Evolutionary conservation across 306 rosid species (phyloP).

Genomic region (Cicer pinnatifidum): DNA sequence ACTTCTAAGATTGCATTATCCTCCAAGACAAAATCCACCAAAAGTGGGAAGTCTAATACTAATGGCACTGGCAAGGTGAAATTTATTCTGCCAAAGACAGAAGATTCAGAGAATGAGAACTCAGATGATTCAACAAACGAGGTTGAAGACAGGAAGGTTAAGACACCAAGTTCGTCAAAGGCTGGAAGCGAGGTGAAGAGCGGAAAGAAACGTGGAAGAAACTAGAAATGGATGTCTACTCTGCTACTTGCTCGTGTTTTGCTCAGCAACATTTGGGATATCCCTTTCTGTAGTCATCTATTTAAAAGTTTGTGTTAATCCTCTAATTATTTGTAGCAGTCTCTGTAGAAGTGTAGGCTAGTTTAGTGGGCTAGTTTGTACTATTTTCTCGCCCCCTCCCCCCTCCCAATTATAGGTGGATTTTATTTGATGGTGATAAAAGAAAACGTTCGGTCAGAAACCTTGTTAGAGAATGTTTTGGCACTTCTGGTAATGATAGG

Average conservation of each 20-base stretch:
- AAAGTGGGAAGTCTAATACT: conserved; percentile 54
- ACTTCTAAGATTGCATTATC: conserved; percentile 53
- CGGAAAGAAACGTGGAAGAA: conserved; percentile 79
- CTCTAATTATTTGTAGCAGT: conserved; percentile 52
- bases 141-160: conserved; percentile 55
- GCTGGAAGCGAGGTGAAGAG: conserved; percentile 58
- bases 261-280: conserved; percentile 30
- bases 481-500: conserved; percentile 12
- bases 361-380: conserved; percentile 45
- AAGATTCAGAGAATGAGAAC: conserved; percentile 56
- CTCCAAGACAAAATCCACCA: conserved; percentile 62
- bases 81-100: conserved; percentile 51
- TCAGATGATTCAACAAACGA: conserved; percentile 48
- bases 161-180: conserved; percentile 54
- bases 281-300: conserved; percentile 37
- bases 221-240: conserved; percentile 44
- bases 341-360: conserved; percentile 47
- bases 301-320: conserved; percentile 41
- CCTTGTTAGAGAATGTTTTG: conserved; percentile 41
- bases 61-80: conserved; percentile 61
- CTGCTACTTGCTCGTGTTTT: background rate
- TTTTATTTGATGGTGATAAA: conserved; percentile 46
- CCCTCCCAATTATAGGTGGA: conserved; percentile 48
- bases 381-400: background rate
- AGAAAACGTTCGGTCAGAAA: conserved; percentile 46